phyloP scores from a whole-genome alignment of 2,329 filamentous ascomycete species.

The Aspergillus novoparasiticus region DNA sequence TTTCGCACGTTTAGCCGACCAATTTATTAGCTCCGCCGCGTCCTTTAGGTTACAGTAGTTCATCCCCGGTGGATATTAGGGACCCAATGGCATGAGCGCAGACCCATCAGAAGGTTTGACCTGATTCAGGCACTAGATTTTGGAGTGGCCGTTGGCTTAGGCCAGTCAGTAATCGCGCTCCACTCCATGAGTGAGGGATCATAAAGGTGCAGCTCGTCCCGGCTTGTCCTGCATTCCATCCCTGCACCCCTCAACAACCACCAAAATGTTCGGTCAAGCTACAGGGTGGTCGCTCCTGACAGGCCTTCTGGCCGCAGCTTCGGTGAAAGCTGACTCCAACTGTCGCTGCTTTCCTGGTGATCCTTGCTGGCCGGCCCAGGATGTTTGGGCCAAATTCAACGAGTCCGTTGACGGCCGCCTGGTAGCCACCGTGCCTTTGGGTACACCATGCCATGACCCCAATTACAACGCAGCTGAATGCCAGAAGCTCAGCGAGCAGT shows the following conservation, averaged over 20 bases:
- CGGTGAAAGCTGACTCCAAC: background rate
- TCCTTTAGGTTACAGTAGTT: background rate
- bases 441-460: conserved; percentile 54
- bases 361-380: conserved; percentile 54
- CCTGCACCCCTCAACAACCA: background rate
- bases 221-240: background rate
- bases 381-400: conserved; percentile 56
- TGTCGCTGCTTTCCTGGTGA: conserved; percentile 58
- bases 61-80: background rate
- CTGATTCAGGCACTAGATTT: background rate
- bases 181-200: background rate
- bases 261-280: conserved; percentile 2
- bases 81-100: too few relatives aligned
- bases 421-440: conserved; percentile 57
- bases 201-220: background rate
- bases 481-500: conserved; percentile 42
- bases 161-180: too few relatives aligned
- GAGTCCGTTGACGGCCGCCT: conserved; percentile 53
- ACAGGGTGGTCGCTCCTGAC: conserved; percentile 1
- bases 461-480: conserved; percentile 52
- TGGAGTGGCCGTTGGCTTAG: background rate
- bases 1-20: too few relatives aligned
- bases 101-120: background rate
- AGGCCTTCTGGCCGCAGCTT: conserved; percentile 4
- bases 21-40: too few relatives aligned